Evolutionary conservation across 176 grass and related monocot genomes (phyloP), one percentile per base, ranked within the genome.

Genomic region (Oryza longistaminata): DNA sequence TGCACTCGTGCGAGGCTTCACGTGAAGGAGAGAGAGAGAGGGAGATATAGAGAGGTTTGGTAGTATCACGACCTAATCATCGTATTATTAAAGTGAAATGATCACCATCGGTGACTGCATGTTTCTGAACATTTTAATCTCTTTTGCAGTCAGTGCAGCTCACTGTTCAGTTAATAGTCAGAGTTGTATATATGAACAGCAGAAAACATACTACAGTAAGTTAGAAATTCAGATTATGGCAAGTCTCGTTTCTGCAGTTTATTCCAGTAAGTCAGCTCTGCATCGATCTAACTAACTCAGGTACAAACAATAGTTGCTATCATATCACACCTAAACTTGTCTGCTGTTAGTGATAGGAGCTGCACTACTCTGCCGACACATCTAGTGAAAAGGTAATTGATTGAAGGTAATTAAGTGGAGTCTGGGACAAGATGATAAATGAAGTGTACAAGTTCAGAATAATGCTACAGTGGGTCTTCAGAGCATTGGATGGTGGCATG

Each of bases 1-100:
- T 79, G 74, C 66, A 62, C 49, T 89, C 80, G 87, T 93, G 80
- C 88, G 93, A 84, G 89, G 78, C 81, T 76, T 75, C 91, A 94
- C 91, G 94, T 97, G 87, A 78, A 86, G 77, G 81, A 65, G 52
- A 83, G 76, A 85, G 72, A 90, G 33, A 25, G 4, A 37, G 0
- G 5, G 4, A 37, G 35, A 37, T 3, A 35, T 3, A 35, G 39
- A 43, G 64, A 73, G 68, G 55, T 66, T 61, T 53, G 68, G 26
- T 40, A 10, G 15, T 48, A 73, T 66, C 58, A 24, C 58, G 7
- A 62, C 3, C 58, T 42, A 8, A n/a, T 50, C 74, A 68, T 25
- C 34, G 22, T 24, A 22, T 74, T 33, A 48, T n/a, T 26, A 50
- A 16, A 58, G 35, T 58, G 17, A 46, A 52, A 24, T 39, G 72